Percentiles rank a stretch among this genome's conserved stretches.
phyloP scores from a whole-genome alignment of 169 alveolate genomes.

The Cryptosporidium bovis region DNA sequence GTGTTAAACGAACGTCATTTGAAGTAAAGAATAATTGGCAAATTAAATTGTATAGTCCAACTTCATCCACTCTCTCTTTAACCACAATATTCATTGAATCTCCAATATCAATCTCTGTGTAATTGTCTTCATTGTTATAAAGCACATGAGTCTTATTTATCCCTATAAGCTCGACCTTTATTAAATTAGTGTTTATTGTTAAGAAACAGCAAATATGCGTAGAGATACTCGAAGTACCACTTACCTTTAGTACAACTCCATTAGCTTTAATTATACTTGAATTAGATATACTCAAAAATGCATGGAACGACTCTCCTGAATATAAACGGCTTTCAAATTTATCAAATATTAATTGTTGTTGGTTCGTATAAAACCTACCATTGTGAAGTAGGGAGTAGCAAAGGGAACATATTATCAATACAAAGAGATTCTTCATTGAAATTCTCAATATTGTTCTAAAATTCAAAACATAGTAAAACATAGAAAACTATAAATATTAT shows the following conservation, averaged over 20 bases:
- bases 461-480: neutral
- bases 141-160: constrained; percentile 17
- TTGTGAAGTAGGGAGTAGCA: constrained; percentile 57
- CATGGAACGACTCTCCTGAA: constrained; percentile 64
- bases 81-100: constrained; percentile 49
- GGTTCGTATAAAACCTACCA: constrained; percentile 33
- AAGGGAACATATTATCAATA: constrained; percentile 62
- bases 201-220: neutral
- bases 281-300: constrained; percentile 60
- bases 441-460: constrained; percentile 12
- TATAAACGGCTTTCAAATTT: constrained; percentile 32
- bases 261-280: constrained; percentile 61
- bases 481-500: neutral
- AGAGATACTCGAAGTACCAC: neutral
- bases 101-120: constrained; percentile 61
- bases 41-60: constrained; percentile 55
- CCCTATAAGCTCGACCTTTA: constrained; percentile 57
- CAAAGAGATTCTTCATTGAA: constrained; percentile 31
- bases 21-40: constrained; percentile 64
- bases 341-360: neutral
- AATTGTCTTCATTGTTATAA: constrained; percentile 47
- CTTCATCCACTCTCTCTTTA: constrained; percentile 62
- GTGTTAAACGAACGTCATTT: constrained; percentile 40
- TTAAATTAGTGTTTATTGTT: neutral
- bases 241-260: constrained; percentile 44